These are phyloP conservation scores for Anthoceros angustus DNA, from an alignment of 225 moss, liverwort and hornwort species.

Conservation along the genomic window DNA sequence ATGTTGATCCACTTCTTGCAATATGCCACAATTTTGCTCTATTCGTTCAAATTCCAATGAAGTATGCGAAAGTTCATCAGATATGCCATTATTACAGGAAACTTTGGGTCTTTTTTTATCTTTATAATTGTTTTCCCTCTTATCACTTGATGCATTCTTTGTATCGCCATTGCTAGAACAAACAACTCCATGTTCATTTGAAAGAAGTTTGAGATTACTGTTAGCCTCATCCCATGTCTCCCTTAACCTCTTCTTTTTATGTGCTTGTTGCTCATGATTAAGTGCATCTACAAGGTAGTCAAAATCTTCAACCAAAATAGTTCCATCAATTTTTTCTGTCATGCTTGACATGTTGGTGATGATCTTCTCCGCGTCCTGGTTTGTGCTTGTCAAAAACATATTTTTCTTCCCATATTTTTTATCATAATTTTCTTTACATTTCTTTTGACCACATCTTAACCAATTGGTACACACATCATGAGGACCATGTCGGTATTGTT, in stretches of 20 bases:
- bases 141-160: neutral
- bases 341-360: neutral
- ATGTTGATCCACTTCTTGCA: neutral
- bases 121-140: too few relatives aligned
- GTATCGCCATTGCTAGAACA: neutral
- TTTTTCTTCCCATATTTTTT: neutral
- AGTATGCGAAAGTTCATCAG: neutral
- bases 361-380: neutral
- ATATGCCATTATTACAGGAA: neutral
- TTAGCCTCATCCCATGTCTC: neutral
- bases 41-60: neutral
- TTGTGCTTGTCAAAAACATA: neutral
- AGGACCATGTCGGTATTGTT: neutral
- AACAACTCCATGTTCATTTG: neutral
- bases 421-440: slow-evolving; percentile 1
- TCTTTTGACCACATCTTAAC: neutral
- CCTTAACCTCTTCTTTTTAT: neutral
- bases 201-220: neutral
- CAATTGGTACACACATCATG: neutral
- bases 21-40: neutral
- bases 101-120: neutral
- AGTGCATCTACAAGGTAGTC: too few relatives aligned
- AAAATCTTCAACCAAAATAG: too few relatives aligned
- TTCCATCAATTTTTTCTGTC: neutral
- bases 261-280: neutral